phyloP scores from a whole-genome alignment of 1,284 basidiomycete species.

The Tilletia caries region DNA sequence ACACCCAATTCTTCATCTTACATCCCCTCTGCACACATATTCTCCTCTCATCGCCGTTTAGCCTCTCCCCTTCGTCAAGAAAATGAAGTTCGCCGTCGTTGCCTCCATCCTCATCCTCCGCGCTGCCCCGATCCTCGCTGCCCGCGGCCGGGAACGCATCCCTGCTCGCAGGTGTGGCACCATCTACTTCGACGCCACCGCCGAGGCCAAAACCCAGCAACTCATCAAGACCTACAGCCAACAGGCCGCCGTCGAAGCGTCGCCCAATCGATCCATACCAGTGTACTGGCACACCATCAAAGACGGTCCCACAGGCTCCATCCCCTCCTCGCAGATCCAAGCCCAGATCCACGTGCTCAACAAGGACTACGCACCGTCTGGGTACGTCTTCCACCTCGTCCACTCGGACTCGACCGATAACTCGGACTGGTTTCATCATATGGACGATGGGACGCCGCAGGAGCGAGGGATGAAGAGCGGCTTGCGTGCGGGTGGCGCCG shows the following conservation, averaged over 20 bases:
- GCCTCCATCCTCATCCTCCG: background rate
- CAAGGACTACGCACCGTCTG: constrained; percentile 57
- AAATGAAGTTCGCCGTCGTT: constrained; percentile 6
- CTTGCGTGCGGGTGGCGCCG: constrained; percentile 57
- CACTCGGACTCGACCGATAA: constrained; percentile 56
- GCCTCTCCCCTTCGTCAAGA: background rate
- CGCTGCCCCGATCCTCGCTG: background rate
- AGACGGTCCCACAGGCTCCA: constrained; percentile 22
- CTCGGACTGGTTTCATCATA: constrained; percentile 59
- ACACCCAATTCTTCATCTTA: background rate
- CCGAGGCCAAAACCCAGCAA: constrained; percentile 7
- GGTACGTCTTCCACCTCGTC: constrained; percentile 59
- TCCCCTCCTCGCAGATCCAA: constrained; percentile 56
- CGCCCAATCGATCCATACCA: constrained; percentile 22
- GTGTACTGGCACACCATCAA: constrained; percentile 35
- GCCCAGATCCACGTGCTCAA: constrained; percentile 58
- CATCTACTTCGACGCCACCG: constrained; percentile 1
- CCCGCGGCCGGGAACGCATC: background rate
- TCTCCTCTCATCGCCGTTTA: background rate
- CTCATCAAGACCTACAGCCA: constrained; percentile 9
- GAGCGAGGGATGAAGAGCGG: constrained; percentile 61
- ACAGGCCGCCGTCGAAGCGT: constrained; percentile 15
- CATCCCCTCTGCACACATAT: background rate
- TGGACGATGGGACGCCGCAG: constrained; percentile 54
- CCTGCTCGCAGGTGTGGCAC: constrained; percentile 14